Evolutionary conservation across 2,329 filamentous ascomycete genomes (phyloP).

Genomic region (Cladophialophora carrionii): DNA sequence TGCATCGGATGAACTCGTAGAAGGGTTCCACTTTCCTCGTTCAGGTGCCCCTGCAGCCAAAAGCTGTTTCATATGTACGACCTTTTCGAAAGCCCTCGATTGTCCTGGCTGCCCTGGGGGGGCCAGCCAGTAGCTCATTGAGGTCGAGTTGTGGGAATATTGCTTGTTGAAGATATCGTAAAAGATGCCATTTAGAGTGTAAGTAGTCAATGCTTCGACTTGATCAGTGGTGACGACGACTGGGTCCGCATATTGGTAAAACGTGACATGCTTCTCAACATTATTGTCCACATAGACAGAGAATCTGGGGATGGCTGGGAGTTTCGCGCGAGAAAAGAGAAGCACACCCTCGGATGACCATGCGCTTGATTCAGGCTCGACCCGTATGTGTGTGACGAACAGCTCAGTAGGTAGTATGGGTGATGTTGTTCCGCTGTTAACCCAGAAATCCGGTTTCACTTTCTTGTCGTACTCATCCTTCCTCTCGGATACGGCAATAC

Average conservation of each 20-base stretch:
- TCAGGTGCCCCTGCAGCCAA: constrained; percentile 43
- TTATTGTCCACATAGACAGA: constrained; percentile 72
- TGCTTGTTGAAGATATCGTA: constrained; percentile 86
- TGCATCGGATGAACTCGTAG: constrained; percentile 41
- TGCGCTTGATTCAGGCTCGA: constrained; percentile 11
- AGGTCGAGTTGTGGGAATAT: constrained; percentile 65
- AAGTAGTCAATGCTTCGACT: constrained; percentile 64
- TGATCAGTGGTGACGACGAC: constrained; percentile 52
- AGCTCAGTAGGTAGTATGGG: constrained; percentile 16
- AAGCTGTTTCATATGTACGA: constrained; percentile 38
- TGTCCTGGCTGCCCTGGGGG: constrained; percentile 50
- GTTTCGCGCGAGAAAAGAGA: constrained; percentile 67
- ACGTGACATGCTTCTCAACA: constrained; percentile 61
- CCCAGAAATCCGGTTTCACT: constrained; percentile 77
- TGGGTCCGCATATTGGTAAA: constrained; percentile 49
- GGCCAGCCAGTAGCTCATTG: constrained; percentile 82
- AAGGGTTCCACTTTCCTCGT: constrained; percentile 51
- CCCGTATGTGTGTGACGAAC: constrained; percentile 25
- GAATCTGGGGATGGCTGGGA: constrained; percentile 70
- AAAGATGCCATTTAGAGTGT: constrained; percentile 73
- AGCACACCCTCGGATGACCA: constrained; percentile 58
- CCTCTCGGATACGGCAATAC: constrained; percentile 76
- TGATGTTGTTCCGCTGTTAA: constrained; percentile 21
- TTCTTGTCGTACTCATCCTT: constrained; percentile 74
- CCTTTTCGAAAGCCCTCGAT: constrained; percentile 11